These are phyloP conservation scores for Podaxis carcinomalis DNA, from an alignment of 768 basidiomycete species.

Conservation along the genomic window DNA sequence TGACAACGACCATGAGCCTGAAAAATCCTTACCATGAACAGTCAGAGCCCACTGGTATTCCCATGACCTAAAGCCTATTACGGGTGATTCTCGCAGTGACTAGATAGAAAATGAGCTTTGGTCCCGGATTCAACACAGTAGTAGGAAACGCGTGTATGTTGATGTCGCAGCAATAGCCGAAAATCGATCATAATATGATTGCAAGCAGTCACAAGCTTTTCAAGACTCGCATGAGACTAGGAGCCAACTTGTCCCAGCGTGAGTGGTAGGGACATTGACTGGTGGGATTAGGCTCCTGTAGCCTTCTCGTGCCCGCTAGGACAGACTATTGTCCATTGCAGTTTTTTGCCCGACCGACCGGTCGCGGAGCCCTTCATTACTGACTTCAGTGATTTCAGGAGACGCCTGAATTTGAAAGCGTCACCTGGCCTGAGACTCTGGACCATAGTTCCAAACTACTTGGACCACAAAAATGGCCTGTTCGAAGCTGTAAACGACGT, in stretches of 20 bases:
- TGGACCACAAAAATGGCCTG: too few relatives aligned
- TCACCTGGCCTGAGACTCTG: too few relatives aligned
- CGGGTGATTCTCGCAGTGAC: neutral
- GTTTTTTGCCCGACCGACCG: too few relatives aligned
- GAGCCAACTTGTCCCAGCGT: neutral
- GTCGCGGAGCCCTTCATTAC: too few relatives aligned
- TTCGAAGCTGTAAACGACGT: too few relatives aligned
- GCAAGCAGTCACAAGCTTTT: neutral
- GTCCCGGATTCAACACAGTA: neutral
- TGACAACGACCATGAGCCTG: constrained; percentile 17
- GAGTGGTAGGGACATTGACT: neutral
- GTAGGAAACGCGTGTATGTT: neutral
- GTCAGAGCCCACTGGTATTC: neutral
- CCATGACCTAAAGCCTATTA: neutral
- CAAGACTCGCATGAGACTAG: neutral
- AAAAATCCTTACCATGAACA: neutral
- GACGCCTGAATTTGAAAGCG: too few relatives aligned
- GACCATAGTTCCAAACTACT: too few relatives aligned
- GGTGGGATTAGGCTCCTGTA: too few relatives aligned
- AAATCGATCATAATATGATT: neutral
- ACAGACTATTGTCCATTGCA: too few relatives aligned
- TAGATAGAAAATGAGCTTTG: neutral
- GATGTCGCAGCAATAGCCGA: neutral
- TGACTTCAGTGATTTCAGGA: too few relatives aligned
- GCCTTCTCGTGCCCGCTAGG: too few relatives aligned